phyloP scores from a whole-genome alignment of 176 grass and related monocot species.

The Secale cereale region DNA sequence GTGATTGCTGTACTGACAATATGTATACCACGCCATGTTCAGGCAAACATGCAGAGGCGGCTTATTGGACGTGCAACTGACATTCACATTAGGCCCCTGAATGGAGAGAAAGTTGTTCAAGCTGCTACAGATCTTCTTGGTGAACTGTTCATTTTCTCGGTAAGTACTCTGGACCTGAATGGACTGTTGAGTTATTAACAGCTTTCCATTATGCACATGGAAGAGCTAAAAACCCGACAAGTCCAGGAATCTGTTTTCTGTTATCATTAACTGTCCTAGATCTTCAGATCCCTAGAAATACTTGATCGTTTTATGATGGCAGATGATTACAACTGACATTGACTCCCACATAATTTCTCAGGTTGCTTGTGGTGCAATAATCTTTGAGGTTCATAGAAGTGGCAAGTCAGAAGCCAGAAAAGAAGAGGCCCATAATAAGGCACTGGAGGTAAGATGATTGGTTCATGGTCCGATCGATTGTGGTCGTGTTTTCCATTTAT shows the following conservation, averaged over 20 bases:
- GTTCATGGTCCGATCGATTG: not conserved
- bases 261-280: slow-evolving; percentile 6
- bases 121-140: slow-evolving; percentile 83
- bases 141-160: slow-evolving; percentile 84
- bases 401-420: slow-evolving; percentile 94
- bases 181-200: not conserved
- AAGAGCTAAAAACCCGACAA: not conserved
- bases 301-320: not conserved
- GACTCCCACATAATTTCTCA: slow-evolving; percentile 24
- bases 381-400: slow-evolving; percentile 95
- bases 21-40: slow-evolving; percentile 23
- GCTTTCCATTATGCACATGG: not conserved
- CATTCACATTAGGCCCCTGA: slow-evolving; percentile 73
- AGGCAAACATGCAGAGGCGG: slow-evolving; percentile 81
- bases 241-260: not conserved
- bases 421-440: slow-evolving; percentile 61
- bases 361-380: slow-evolving; percentile 76
- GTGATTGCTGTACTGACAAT: not conserved
- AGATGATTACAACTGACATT: slow-evolving; percentile 20
- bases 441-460: slow-evolving; percentile 60
- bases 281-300: not conserved
- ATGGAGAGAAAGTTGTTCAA: slow-evolving; percentile 95
- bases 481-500: too few relatives aligned
- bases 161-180: not conserved
- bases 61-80: slow-evolving; percentile 73